Base-by-base conservation (phyloP, 257 asterid genomes). In the Solanum rostratum region DNA sequence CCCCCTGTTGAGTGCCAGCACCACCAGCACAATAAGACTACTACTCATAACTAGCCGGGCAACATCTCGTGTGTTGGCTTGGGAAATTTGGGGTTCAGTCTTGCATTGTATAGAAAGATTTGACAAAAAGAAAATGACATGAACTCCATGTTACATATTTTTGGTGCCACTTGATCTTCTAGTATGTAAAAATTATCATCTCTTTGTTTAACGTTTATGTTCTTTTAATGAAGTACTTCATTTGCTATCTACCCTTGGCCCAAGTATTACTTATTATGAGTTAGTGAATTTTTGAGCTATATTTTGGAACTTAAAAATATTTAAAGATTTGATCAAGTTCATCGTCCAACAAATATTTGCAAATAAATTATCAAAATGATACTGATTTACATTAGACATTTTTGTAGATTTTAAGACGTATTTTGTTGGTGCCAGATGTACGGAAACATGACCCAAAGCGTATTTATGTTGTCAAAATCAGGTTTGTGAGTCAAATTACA, bases 1-100 rank as follows among this genome's bases (percentile, higher is more conserved):
- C 84, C 89, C 0, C 98, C 98, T 13, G 84, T 84, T 16, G 98
- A 95, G 90, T 95, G 98, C 88, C 83, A 80, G 91, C 98, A 94
- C 90, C 97, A 91, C 88, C 97, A 68, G 76, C 97, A 93, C 87
- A 86, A 85, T 45, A 10, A 53, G 63, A n/a, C 15, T 9, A n/a
- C 15, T 9, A 69, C 22, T 53, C 71, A 5, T 41, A 10, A 66
- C 80, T 83, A 82, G 76, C 4, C 2, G 3, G 24, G 20, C 6
- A 2, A 1, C 18, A 27, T 14, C 8, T 2, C 9, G 83, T 68
- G 53, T 37, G 24, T 84, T 33, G 39, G 39, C 3, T 33, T 33
- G 24, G 65, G 65, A 57, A 68, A 19, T 45, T 69, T 62, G 41
- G 60, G 49, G 63, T 78, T 78, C 82, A 27, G 18, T 30, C 12